Evolutionary conservation across 148 eudicot genomes (phyloP).

Genomic region (Fallopia convolvulus): DNA sequence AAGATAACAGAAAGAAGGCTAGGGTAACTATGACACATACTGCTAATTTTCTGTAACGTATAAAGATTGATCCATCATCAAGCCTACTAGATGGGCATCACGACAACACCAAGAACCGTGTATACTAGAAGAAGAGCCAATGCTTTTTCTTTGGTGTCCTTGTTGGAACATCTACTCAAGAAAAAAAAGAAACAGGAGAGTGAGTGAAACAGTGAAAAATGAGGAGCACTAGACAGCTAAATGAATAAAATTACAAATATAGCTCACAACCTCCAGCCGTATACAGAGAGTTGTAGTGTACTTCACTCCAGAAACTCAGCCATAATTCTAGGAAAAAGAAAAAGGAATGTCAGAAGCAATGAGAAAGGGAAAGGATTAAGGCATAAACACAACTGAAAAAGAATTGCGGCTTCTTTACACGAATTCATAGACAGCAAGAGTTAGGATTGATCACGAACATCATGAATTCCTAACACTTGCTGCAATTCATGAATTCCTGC

Average conservation of each 20-base stretch:
- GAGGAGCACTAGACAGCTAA: background rate
- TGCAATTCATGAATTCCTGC: background rate
- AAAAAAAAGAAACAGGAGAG: background rate
- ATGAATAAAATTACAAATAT: background rate
- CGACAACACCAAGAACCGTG: background rate
- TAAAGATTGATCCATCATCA: background rate
- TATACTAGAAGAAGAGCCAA: conserved; percentile 44
- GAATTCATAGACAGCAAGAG: background rate
- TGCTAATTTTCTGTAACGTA: background rate
- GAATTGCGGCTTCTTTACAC: background rate
- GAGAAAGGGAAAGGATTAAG: background rate
- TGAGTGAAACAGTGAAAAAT: background rate
- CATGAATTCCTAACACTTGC: no score
- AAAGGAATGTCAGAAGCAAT: background rate
- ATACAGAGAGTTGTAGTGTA: conserved; percentile 69
- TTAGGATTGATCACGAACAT: no score
- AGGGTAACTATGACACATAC: conserved; percentile 8
- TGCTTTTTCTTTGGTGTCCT: conserved; percentile 51
- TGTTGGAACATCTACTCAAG: conserved; percentile 50
- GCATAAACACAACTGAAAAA: background rate
- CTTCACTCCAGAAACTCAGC: conserved; percentile 91
- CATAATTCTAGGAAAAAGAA: conserved; percentile 40
- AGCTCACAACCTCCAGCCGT: conserved; percentile 43
- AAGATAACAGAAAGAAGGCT: background rate
- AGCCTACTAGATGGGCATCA: background rate